phyloP scores from a whole-genome alignment of 1,284 basidiomycete genomes.

The Amylostereum chailletii region DNA sequence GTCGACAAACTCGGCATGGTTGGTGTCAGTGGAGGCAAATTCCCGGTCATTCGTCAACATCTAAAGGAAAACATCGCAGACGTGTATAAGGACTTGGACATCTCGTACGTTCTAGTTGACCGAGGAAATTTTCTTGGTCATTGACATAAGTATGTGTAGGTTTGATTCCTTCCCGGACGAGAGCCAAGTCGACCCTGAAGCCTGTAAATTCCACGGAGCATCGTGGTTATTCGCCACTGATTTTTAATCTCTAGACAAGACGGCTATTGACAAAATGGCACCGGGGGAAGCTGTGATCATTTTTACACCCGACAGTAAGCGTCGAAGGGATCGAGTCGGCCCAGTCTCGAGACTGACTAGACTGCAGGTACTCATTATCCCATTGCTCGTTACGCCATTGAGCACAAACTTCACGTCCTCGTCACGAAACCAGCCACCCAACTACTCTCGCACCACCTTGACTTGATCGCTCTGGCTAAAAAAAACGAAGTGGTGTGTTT shows the following conservation, averaged over 20 bases:
- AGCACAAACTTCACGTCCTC: constrained; percentile 78
- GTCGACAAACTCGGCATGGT: constrained; percentile 74
- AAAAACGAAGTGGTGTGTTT: constrained; percentile 82
- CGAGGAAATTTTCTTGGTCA: neutral
- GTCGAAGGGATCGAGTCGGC: neutral
- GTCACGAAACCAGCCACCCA: constrained; percentile 92
- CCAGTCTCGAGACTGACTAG: neutral
- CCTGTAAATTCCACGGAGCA: constrained; percentile 47
- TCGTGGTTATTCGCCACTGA: neutral
- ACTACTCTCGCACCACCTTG: constrained; percentile 74
- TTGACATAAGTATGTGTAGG: constrained; percentile 21
- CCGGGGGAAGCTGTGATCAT: constrained; percentile 84
- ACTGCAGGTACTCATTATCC: constrained; percentile 72
- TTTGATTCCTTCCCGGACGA: constrained; percentile 78
- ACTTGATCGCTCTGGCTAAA: constrained; percentile 66
- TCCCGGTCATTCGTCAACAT: constrained; percentile 77
- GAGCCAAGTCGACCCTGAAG: constrained; percentile 64
- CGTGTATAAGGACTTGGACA: constrained; percentile 82
- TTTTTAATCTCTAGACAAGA: constrained; percentile 53
- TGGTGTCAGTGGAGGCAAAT: constrained; percentile 78
- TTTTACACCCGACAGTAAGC: constrained; percentile 79
- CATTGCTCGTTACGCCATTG: constrained; percentile 80
- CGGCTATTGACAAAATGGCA: constrained; percentile 72
- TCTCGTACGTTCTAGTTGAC: constrained; percentile 42
- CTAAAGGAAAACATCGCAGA: constrained; percentile 76